A percentile compares a stretch with the other conserved stretches of the same genome.
Conservation (phyloP, 2,329 filamentous ascomycete genomes). For the Aureobasidium sp. region DNA sequence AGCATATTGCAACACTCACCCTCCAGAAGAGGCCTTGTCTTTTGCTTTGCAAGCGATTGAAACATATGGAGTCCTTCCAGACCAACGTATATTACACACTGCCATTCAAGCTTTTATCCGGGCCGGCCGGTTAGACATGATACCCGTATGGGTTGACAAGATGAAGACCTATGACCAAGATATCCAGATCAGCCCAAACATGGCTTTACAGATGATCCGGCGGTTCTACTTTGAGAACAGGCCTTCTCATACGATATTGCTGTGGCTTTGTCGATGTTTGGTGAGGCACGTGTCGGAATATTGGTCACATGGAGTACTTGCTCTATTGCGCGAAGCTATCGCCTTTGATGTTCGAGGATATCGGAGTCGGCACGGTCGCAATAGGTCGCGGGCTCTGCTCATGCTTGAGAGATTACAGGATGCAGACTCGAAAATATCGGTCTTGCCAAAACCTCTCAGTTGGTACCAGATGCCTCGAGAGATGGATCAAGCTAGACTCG, state of each 20-base stretch:
- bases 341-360: conserved; percentile 25
- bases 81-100: conserved; percentile 22
- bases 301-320: conserved; percentile 17
- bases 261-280: conserved; percentile 24
- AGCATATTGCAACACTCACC: conserved; percentile 20
- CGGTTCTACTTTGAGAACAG: conserved; percentile 24
- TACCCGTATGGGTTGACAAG: conserved; percentile 24
- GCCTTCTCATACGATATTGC: conserved; percentile 25
- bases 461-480: not conserved
- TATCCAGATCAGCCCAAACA: conserved; percentile 19
- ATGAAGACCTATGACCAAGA: conserved; percentile 18
- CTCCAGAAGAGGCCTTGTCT: conserved; percentile 22
- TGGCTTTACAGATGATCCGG: conserved; percentile 22
- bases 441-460: not conserved
- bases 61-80: conserved; percentile 22
- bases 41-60: conserved; percentile 24
- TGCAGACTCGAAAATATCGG: not conserved
- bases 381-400: not conserved
- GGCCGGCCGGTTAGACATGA: conserved; percentile 18
- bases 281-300: conserved; percentile 19
- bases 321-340: conserved; percentile 23
- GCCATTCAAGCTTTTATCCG: conserved; percentile 23
- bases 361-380: not conserved
- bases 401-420: not conserved
- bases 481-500: not conserved